Conservation (phyloP, 495 filamentous ascomycete species). For the Daldinia vernicosa region DNA sequence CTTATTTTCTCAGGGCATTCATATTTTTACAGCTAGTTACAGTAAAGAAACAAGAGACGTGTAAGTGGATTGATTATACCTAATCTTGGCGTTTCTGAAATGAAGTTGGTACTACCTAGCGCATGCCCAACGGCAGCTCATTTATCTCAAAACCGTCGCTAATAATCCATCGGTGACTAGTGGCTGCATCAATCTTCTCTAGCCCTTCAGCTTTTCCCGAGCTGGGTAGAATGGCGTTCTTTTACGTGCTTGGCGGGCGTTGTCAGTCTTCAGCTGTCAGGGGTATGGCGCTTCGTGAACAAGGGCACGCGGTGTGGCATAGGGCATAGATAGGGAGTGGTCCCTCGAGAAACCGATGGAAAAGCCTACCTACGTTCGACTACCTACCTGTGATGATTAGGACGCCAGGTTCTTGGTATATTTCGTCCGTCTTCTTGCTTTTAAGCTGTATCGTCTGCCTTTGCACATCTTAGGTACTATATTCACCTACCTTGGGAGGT, state of each 20-base stretch:
- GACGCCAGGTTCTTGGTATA: not conserved
- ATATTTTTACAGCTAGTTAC: not conserved
- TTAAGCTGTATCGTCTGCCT: not conserved
- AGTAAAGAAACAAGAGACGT: not conserved
- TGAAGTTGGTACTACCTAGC: conserved; percentile 8
- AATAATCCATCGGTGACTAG: conserved; percentile 22
- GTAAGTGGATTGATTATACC: conserved; percentile 6
- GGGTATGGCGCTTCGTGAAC: conserved; percentile 31
- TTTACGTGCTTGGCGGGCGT: conserved; percentile 19
- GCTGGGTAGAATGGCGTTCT: conserved; percentile 17
- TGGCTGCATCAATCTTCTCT: conserved; percentile 11
- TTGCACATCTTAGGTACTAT: not conserved
- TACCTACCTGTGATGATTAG: conserved; percentile 3
- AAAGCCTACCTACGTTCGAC: not conserved
- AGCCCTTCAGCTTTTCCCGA: conserved; percentile 27
- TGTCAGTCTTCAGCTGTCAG: conserved; percentile 35
- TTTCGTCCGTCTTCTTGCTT: not conserved
- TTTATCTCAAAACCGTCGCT: conserved; percentile 22
- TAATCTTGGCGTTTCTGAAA: conserved; percentile 6
- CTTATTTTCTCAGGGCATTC: not conserved
- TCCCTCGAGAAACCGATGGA: not conserved
- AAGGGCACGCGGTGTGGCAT: conserved; percentile 1
- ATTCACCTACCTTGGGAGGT: not conserved
- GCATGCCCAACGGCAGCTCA: not conserved
- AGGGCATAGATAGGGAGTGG: not conserved